phyloP scores from a whole-genome alignment of 306 rosid species.

The Glycyrrhiza uralensis region DNA sequence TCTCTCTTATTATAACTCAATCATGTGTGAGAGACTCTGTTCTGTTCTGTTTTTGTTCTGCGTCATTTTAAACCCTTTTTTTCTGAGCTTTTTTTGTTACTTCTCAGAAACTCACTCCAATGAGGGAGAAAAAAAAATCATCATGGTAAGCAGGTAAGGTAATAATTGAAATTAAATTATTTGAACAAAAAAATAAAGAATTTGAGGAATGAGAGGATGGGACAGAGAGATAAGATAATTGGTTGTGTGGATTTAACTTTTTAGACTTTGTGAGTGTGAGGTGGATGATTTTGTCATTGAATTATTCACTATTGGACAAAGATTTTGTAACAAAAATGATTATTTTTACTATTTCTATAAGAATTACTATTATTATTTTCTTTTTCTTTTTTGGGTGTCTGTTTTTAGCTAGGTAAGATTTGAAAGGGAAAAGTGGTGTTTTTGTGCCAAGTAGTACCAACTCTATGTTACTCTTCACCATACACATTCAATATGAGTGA shows the following conservation, averaged over 20 bases:
- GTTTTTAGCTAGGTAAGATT: conserved; percentile 28
- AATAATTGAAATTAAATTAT: neutral
- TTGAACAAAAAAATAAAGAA: neutral
- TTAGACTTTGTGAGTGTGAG: conserved; percentile 25
- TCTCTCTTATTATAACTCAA: neutral
- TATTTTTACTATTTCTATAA: neutral
- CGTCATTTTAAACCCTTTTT: conserved; percentile 46
- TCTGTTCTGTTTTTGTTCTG: conserved; percentile 15
- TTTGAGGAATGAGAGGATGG: neutral
- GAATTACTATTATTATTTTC: neutral
- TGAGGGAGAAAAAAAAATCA: neutral
- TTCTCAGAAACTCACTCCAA: neutral
- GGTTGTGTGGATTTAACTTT: conserved; percentile 12
- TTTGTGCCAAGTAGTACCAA: conserved; percentile 49
- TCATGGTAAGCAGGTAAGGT: no score
- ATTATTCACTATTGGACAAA: conserved; percentile 24
- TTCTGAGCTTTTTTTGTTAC: neutral
- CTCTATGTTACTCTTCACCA: conserved; percentile 48
- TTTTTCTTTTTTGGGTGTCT: neutral
- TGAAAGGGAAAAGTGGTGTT: conserved; percentile 39
- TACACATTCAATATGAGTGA: conserved; percentile 35
- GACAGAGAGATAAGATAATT: conserved; percentile 9
- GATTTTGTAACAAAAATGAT: conserved; percentile 38
- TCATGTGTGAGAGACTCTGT: conserved; percentile 9
- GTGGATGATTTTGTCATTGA: conserved; percentile 33